phyloP scores from a whole-genome alignment of 331 rosid genomes.

The Malus hybrid region DNA sequence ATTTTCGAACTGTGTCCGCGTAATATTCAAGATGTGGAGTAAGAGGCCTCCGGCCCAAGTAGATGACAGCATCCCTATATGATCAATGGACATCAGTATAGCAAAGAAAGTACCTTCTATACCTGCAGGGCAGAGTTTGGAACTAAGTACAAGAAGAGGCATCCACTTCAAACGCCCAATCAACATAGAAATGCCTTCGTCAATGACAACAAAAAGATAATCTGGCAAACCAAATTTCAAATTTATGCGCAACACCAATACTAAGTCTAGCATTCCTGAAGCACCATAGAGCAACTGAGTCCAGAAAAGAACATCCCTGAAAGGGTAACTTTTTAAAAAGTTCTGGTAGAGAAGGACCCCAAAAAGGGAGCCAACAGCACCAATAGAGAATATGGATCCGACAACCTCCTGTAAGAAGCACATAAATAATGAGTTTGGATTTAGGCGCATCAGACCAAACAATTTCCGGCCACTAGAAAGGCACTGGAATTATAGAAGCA shows the following conservation, averaged over 20 bases:
- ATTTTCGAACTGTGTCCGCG: slow-evolving; percentile 56
- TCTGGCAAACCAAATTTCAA: slow-evolving; percentile 70
- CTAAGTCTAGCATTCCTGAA: slow-evolving; percentile 83
- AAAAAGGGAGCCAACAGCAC: slow-evolving; percentile 72
- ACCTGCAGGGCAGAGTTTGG: slow-evolving; percentile 42
- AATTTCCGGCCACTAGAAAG: background rate
- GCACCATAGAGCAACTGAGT: slow-evolving; percentile 64
- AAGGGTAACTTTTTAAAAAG: slow-evolving; percentile 65
- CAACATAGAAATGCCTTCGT: slow-evolving; percentile 8
- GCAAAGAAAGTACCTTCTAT: slow-evolving; percentile 97
- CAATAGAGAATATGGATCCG: slow-evolving; percentile 77
- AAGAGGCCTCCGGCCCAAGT: slow-evolving; percentile 88
- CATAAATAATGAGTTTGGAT: slow-evolving; percentile 3
- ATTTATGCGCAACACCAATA: slow-evolving; percentile 59
- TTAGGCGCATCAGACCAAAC: background rate
- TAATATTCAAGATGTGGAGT: slow-evolving; percentile 63
- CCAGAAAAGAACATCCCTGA: slow-evolving; percentile 86
- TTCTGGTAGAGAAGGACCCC: slow-evolving; percentile 84
- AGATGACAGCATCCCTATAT: slow-evolving; percentile 68
- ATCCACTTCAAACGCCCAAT: slow-evolving; percentile 27
- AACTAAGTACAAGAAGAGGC: slow-evolving; percentile 28
- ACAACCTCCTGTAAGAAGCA: slow-evolving; percentile 58
- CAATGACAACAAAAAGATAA: slow-evolving; percentile 55
- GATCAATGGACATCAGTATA: slow-evolving; percentile 86
- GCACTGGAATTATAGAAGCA: background rate